Conservation (phyloP, 2,329 filamentous ascomycete species). For the Geoglossum cookeanum region DNA sequence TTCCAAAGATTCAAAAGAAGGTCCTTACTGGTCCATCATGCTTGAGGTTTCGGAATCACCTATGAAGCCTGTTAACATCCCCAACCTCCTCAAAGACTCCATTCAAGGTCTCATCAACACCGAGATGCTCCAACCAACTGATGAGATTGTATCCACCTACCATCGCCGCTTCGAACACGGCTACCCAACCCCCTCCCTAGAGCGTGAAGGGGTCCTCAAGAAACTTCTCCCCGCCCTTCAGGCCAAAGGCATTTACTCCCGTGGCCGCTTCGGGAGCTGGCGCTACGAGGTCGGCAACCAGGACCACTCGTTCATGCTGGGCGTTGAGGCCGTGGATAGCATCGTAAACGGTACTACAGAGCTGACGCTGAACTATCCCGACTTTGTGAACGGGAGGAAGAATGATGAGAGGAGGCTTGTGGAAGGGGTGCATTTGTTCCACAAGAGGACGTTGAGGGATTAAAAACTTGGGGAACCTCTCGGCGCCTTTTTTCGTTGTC, state of each 20-base stretch:
- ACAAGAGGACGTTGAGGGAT: conserved; percentile 19
- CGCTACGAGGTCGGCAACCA: conserved; percentile 94
- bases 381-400: conserved; percentile 70
- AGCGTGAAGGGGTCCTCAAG: conserved; percentile 87
- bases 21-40: conserved; percentile 99
- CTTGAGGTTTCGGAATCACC: conserved; percentile 89
- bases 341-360: conserved; percentile 79
- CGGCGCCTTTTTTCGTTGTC: neutral
- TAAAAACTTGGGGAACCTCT: conserved; percentile 3
- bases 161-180: conserved; percentile 96
- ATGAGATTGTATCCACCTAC: conserved; percentile 96
- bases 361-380: conserved; percentile 87
- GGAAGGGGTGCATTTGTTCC: conserved; percentile 41
- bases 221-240: conserved; percentile 85
- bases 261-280: conserved; percentile 96
- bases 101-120: conserved; percentile 97
- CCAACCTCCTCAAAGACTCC: conserved; percentile 69
- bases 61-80: conserved; percentile 82
- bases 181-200: conserved; percentile 85
- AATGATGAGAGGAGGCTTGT: conserved; percentile 45
- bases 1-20: conserved; percentile 55
- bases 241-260: conserved; percentile 79
- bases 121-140: conserved; percentile 74
- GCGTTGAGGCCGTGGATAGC: conserved; percentile 81
- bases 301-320: conserved; percentile 95